These are phyloP conservation scores for Trifolium repens DNA, from an alignment of 306 rosid genomes.

Conservation along the genomic window DNA sequence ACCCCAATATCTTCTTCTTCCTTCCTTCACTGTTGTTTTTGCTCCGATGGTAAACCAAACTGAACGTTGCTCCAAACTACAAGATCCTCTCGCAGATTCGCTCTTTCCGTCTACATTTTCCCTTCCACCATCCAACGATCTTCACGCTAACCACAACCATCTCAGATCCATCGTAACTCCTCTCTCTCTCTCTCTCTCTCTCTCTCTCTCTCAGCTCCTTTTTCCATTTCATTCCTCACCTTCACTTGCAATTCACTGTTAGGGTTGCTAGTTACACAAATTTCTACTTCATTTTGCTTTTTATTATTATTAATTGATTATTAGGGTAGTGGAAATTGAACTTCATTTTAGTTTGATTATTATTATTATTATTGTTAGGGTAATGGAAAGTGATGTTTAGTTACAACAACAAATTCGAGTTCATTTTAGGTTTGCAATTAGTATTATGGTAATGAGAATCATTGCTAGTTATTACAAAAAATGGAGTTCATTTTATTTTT, in stretches of 20 bases:
- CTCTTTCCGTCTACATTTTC: slow-evolving; percentile 48
- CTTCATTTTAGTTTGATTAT: not conserved
- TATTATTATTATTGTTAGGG: not conserved
- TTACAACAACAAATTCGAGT: not conserved
- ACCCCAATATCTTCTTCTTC: too few species aligned
- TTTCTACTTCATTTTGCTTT: not conserved
- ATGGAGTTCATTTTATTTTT: too few species aligned
- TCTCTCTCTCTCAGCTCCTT: slow-evolving; percentile 2
- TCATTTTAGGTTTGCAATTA: not conserved
- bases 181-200: too few species aligned
- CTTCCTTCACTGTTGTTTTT: too few species aligned
- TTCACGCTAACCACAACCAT: slow-evolving; percentile 55
- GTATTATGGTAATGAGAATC: not conserved
- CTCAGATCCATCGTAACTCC: slow-evolving; percentile 63
- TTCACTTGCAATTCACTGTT: not conserved
- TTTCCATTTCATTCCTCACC: not conserved
- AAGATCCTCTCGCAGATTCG: slow-evolving; percentile 71
- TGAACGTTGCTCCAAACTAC: not conserved
- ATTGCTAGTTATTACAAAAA: not conserved
- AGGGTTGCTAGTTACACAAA: not conserved
- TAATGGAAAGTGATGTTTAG: not conserved
- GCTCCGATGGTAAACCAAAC: slow-evolving; percentile 45
- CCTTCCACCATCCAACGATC: slow-evolving; percentile 42
- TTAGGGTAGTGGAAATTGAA: not conserved
- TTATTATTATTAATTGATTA: not conserved